Percentiles rank a stretch among this genome's conserved stretches.
phyloP scores from a whole-genome alignment of 805 yeast species.

The Helenozyma rhizophorensis region DNA sequence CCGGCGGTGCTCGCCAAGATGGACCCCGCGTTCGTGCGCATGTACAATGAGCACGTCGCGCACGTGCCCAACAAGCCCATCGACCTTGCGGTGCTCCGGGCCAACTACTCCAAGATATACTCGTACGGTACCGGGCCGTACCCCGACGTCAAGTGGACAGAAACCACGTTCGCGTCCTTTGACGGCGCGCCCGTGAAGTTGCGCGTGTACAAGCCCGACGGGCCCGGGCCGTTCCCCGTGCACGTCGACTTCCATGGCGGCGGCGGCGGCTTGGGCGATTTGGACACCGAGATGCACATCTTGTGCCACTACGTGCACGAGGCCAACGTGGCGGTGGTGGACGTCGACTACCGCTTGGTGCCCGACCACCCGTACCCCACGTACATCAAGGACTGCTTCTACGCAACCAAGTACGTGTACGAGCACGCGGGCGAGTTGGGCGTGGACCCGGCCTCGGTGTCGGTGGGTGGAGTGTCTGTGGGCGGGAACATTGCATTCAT shows the following conservation, averaged over 20 bases:
- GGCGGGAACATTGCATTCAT: slow-evolving; percentile 24
- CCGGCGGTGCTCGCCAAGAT: slow-evolving; percentile 12
- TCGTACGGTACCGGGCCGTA: slow-evolving; percentile 23
- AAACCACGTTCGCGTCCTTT: slow-evolving; percentile 11
- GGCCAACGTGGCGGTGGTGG: slow-evolving; percentile 23
- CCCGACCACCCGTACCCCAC: slow-evolving; percentile 26
- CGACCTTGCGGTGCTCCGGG: slow-evolving; percentile 19
- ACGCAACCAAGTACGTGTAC: slow-evolving; percentile 21
- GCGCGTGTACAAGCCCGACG: slow-evolving; percentile 24
- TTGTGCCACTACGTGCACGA: slow-evolving; percentile 20
- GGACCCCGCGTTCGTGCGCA: slow-evolving; percentile 19
- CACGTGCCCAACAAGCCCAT: slow-evolving; percentile 13
- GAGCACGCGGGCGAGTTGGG: slow-evolving; percentile 17
- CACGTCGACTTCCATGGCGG: slow-evolving; percentile 31
- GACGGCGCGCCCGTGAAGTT: slow-evolving; percentile 18
- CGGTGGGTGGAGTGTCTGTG: slow-evolving; percentile 22
- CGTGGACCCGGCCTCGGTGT: slow-evolving; percentile 16
- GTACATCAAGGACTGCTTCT: slow-evolving; percentile 23
- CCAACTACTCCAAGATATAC: slow-evolving; percentile 19
- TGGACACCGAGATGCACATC: slow-evolving; percentile 24
- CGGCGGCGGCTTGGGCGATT: slow-evolving; percentile 30
- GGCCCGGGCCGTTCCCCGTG: slow-evolving; percentile 22
- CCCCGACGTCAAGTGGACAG: slow-evolving; percentile 13
- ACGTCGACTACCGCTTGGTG: slow-evolving; percentile 26
- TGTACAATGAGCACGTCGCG: slow-evolving; percentile 21